These are phyloP conservation scores for Eucalyptus erythrocorys DNA, from an alignment of 345 rosid genomes.

Conservation along the genomic window DNA sequence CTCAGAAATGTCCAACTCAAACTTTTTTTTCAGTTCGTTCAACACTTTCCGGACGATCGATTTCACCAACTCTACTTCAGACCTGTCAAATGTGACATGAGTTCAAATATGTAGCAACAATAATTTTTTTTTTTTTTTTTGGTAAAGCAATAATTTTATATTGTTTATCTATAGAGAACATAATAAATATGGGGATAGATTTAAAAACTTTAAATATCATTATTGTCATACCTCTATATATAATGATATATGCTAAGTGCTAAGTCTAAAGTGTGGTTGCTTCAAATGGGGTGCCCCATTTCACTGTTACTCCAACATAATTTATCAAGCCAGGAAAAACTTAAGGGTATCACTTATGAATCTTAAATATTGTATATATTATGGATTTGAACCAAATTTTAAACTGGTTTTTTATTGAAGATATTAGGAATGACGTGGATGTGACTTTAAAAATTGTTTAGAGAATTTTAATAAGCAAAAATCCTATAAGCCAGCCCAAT, in stretches of 20 bases:
- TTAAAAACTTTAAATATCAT: rapidly evolving
- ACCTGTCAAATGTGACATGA: background rate
- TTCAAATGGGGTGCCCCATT: background rate
- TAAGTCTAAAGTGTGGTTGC: rapidly evolving
- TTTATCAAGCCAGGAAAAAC: rapidly evolving
- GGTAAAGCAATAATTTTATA: no score
- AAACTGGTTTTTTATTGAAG: rapidly evolving
- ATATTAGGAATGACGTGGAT: rapidly evolving
- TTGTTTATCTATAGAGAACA: no score
- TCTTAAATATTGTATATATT: rapidly evolving
- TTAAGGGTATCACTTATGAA: no score
- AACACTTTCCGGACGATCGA: rapidly evolving
- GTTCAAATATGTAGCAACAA: background rate
- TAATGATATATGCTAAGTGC: rapidly evolving
- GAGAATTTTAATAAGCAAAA: rapidly evolving
- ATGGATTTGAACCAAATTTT: background rate
- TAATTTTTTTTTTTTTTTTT: no score
- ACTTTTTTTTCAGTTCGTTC: rapidly evolving
- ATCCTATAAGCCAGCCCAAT: rapidly evolving
- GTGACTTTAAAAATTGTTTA: rapidly evolving
- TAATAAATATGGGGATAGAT: rapidly evolving
- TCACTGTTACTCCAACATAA: rapidly evolving
- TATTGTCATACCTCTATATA: rapidly evolving
- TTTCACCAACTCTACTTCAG: rapidly evolving
- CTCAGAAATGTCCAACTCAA: rapidly evolving